These are phyloP conservation scores for Huntiella abstrusa DNA, from an alignment of 2,329 filamentous ascomycete species.

Conservation along the genomic window DNA sequence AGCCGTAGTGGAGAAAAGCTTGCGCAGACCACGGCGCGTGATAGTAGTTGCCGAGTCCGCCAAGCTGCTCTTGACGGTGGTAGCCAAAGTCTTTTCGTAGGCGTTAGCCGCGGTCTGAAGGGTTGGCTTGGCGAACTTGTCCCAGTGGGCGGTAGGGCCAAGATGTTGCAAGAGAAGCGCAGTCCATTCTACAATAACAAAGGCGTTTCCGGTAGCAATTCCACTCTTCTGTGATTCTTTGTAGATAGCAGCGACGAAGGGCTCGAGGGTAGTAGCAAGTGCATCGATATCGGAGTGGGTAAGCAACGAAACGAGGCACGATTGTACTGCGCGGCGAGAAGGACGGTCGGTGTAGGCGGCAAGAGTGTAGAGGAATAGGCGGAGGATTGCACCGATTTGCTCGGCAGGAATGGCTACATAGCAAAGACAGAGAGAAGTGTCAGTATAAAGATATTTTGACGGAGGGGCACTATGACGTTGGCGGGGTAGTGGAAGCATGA, in stretches of 20 bases:
- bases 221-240: slow-evolving; percentile 57
- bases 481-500: no score
- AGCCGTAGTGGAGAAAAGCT: slow-evolving; percentile 41
- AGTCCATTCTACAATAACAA: slow-evolving; percentile 83
- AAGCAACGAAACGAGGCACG: slow-evolving; percentile 55
- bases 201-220: slow-evolving; percentile 63
- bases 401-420: slow-evolving; percentile 27
- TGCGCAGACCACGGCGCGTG: slow-evolving; percentile 62
- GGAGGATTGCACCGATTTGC: slow-evolving; percentile 37
- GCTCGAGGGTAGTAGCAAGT: slow-evolving; percentile 32
- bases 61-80: slow-evolving; percentile 43
- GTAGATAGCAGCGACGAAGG: slow-evolving; percentile 48
- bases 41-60: slow-evolving; percentile 57
- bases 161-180: slow-evolving; percentile 59
- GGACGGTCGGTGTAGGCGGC: slow-evolving; percentile 69
- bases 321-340: slow-evolving; percentile 67
- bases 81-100: slow-evolving; percentile 58
- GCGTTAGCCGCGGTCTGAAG: slow-evolving; percentile 51
- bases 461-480: neutral
- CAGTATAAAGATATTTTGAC: slow-evolving; percentile 2
- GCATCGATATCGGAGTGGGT: slow-evolving; percentile 33
- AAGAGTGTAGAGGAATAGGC: slow-evolving; percentile 71
- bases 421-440: neutral
- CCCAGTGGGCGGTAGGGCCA: slow-evolving; percentile 42
- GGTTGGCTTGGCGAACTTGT: slow-evolving; percentile 44